Evolutionary conservation across 2,329 filamentous ascomycete genomes (phyloP).

Genomic region (Cordyceps fumosorosea): DNA sequence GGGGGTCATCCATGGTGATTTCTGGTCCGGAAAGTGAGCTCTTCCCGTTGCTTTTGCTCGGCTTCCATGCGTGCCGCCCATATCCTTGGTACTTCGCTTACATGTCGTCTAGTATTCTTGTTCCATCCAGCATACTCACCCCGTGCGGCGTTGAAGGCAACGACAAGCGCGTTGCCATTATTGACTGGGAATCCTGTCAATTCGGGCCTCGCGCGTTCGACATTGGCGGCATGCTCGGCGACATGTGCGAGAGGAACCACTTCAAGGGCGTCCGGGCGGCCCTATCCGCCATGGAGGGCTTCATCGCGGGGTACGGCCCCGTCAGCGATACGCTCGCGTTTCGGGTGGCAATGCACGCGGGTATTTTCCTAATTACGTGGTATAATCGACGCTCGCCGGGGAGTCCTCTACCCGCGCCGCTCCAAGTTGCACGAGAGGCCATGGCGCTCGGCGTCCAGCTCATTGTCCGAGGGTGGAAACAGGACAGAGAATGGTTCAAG

Average conservation of each 20-base stretch:
- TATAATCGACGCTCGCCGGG: not conserved
- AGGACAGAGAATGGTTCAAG: slow-evolving; percentile 6
- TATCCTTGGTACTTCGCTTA: not conserved
- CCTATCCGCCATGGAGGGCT: not conserved
- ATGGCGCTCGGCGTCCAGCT: slow-evolving; percentile 5
- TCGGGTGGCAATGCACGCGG: not conserved
- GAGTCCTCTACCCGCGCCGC: slow-evolving; percentile 1
- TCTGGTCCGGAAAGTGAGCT: slow-evolving; percentile 7
- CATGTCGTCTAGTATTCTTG: not conserved
- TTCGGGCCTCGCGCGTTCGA: slow-evolving; percentile 1
- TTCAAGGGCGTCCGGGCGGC: slow-evolving; percentile 1
- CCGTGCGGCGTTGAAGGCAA: not conserved
- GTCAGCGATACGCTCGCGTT: not conserved
- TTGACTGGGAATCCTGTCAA: not conserved
- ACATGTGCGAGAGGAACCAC: slow-evolving; percentile 2
- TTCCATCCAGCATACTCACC: not conserved
- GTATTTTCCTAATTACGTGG: not conserved
- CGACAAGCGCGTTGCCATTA: not conserved
- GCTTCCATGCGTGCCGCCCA: too few species aligned
- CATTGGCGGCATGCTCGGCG: slow-evolving; percentile 5
- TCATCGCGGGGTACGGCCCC: not conserved
- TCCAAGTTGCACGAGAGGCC: not conserved
- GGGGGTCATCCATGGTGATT: not conserved
- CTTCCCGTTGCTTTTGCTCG: not conserved
- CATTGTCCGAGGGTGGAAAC: slow-evolving; percentile 2